These are phyloP conservation scores for Hanseniaspora guilliermondii DNA, from an alignment of 805 yeast genomes.

Conservation along the genomic window DNA sequence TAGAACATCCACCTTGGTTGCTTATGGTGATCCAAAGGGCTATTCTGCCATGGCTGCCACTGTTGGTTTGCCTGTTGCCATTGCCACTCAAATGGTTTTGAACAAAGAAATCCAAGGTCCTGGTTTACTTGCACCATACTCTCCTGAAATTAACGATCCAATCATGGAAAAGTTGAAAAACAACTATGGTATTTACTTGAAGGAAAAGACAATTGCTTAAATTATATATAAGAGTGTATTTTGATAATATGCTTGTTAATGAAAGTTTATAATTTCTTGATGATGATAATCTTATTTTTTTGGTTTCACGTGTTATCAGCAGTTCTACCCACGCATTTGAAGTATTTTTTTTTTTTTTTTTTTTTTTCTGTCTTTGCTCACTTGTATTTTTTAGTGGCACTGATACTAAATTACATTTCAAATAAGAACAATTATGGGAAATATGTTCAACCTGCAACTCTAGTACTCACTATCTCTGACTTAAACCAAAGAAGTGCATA, in stretches of 20 bases:
- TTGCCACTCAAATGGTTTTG: slow-evolving; percentile 76
- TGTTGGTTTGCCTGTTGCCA: slow-evolving; percentile 97
- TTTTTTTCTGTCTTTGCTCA: no score
- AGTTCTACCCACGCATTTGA: no score
- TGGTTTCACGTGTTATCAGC: not conserved
- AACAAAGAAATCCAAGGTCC: slow-evolving; percentile 65
- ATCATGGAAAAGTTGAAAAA: slow-evolving; percentile 85
- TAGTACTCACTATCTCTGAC: no score
- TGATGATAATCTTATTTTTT: not conserved
- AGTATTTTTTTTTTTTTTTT: no score
- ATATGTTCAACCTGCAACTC: no score
- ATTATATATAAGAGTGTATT: slow-evolving; percentile 5
- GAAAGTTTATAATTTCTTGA: not conserved
- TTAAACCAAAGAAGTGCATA: no score
- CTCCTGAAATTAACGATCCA: slow-evolving; percentile 81
- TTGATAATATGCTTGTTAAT: not conserved
- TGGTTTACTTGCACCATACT: slow-evolving; percentile 87
- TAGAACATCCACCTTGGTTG: slow-evolving; percentile 91
- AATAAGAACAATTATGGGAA: no score
- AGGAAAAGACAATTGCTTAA: slow-evolving; percentile 61
- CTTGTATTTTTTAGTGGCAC: no score
- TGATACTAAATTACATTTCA: no score
- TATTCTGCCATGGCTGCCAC: slow-evolving; percentile 97
- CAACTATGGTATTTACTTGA: slow-evolving; percentile 72
- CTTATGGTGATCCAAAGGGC: slow-evolving; percentile 77